These are phyloP conservation scores for Fusarium sp. DNA, from an alignment of 2,329 filamentous ascomycete genomes.

Conservation along the genomic window DNA sequence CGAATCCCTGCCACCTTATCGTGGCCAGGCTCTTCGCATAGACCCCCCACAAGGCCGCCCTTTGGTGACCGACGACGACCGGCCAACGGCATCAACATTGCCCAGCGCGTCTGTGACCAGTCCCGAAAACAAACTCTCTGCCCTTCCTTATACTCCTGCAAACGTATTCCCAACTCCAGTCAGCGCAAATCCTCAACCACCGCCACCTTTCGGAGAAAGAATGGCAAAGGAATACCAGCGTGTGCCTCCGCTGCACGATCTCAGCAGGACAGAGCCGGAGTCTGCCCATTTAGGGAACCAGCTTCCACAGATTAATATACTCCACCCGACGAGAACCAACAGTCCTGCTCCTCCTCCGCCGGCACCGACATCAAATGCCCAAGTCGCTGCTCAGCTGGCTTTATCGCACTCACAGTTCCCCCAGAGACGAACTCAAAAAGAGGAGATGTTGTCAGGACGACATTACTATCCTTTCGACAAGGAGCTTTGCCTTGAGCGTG, in stretches of 20 bases:
- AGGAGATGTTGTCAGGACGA: slow-evolving; percentile 86
- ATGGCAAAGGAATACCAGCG: slow-evolving; percentile 70
- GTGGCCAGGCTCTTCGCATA: slow-evolving; percentile 71
- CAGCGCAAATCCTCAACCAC: slow-evolving; percentile 64
- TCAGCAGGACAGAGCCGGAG: slow-evolving; percentile 67
- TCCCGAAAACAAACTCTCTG: slow-evolving; percentile 72
- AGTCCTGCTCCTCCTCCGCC: slow-evolving; percentile 58
- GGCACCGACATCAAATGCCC: slow-evolving; percentile 58
- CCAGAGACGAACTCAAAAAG: slow-evolving; percentile 75
- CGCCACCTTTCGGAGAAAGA: slow-evolving; percentile 60
- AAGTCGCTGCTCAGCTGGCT: slow-evolving; percentile 69
- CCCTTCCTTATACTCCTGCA: slow-evolving; percentile 64
- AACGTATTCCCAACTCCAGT: slow-evolving; percentile 72
- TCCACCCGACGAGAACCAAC: slow-evolving; percentile 63
- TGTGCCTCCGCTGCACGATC: slow-evolving; percentile 70
- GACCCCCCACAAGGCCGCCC: slow-evolving; percentile 71
- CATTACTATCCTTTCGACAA: slow-evolving; percentile 84
- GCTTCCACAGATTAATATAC: slow-evolving; percentile 68
- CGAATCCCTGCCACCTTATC: slow-evolving; percentile 69
- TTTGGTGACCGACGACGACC: slow-evolving; percentile 67
- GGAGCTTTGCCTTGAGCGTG: slow-evolving; percentile 84
- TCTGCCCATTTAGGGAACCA: slow-evolving; percentile 62
- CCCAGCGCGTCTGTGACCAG: slow-evolving; percentile 68
- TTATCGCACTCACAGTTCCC: slow-evolving; percentile 67
- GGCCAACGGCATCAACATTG: slow-evolving; percentile 69